Percentiles rank a stretch among this genome's conserved stretches.
These are phyloP conservation scores for Termitomyces bulborhizus DNA, from an alignment of 768 basidiomycete genomes.

Conservation along the genomic window DNA sequence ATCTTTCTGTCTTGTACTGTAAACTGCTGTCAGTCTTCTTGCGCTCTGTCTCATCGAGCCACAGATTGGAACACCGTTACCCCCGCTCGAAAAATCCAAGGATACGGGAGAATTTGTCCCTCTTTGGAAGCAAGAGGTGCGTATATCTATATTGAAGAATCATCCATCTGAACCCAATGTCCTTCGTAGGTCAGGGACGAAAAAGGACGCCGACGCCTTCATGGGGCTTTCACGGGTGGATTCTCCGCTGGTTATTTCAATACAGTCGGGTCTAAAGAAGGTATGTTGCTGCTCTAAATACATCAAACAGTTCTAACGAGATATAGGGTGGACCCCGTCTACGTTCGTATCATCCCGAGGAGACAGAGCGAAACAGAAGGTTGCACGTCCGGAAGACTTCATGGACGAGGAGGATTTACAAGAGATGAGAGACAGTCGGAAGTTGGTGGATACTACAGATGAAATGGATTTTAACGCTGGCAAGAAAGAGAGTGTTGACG, in stretches of 20 bases:
- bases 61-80: constrained; percentile 91
- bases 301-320: background rate
- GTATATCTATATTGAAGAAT: constrained; percentile 17
- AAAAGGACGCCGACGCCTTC: constrained; percentile 85
- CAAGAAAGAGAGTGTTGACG: constrained; percentile 38
- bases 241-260: constrained; percentile 98
- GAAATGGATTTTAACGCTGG: constrained; percentile 66
- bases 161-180: background rate
- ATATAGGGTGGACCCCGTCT: constrained; percentile 89
- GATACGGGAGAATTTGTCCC: constrained; percentile 95
- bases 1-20: constrained; percentile 15
- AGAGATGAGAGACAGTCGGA: constrained; percentile 67
- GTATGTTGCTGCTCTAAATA: constrained; percentile 29
- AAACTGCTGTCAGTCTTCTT: background rate
- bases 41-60: background rate
- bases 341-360: constrained; percentile 87
- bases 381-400: constrained; percentile 79
- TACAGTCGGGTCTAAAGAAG: constrained; percentile 93
- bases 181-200: constrained; percentile 77
- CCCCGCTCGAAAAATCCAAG: constrained; percentile 89
- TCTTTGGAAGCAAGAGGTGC: constrained; percentile 94
- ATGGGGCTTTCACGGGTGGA: constrained; percentile 97
- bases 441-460: constrained; percentile 74
- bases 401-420: constrained; percentile 99
- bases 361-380: constrained; percentile 62